Base-by-base conservation (phyloP, 225 moss, liverwort and hornwort species). In the Physcomitrium patens region DNA sequence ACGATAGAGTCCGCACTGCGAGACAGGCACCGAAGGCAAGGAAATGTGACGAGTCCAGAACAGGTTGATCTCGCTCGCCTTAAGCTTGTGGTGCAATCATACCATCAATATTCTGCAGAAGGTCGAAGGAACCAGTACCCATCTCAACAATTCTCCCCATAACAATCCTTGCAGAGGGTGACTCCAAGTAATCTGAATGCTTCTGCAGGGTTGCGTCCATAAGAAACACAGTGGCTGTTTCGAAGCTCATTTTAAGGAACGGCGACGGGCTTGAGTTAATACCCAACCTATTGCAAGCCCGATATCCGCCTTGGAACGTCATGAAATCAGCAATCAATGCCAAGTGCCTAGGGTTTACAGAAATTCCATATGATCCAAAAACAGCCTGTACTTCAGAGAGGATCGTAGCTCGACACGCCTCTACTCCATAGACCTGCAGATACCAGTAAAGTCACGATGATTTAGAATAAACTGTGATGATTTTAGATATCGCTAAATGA, bases 241-340 rank as follows among this genome's bases (percentile, higher is more conserved):
- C 96, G 57, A 94, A 97, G 82, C 92, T 97, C 96, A 97, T 97
- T 76, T 97, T 97, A 61, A 97, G 71, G 53, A 97, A 90, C 51
- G 96, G 94, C 2, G 96, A 97, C 11, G 94, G 85, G 76, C 90
- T 94, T 8, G 91, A 87, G 74, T 90, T 77, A 48, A 97, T 97
- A 51, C 96, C 96, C 76, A 91, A 65, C 70, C 96, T 86, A 63
- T 97, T 97, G 64, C 92, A 97, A 3, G 94, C 88, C 62, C 96
- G 87, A 63, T 94, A 97, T 37, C 94, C 94, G 24, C 96, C 96
- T 82, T 91, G 92, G 45, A 82, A 93, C 42, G 94, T 97, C 96
- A 97, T 97, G 69, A 94, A 97, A 65, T 97, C 96, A 11, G 96
- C 84, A 56, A 97, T 97, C 68, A 97, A 78, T 76, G 92, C 82